phyloP scores from a whole-genome alignment of 2,329 filamentous ascomycete species.

The Diaporthe sp. region DNA sequence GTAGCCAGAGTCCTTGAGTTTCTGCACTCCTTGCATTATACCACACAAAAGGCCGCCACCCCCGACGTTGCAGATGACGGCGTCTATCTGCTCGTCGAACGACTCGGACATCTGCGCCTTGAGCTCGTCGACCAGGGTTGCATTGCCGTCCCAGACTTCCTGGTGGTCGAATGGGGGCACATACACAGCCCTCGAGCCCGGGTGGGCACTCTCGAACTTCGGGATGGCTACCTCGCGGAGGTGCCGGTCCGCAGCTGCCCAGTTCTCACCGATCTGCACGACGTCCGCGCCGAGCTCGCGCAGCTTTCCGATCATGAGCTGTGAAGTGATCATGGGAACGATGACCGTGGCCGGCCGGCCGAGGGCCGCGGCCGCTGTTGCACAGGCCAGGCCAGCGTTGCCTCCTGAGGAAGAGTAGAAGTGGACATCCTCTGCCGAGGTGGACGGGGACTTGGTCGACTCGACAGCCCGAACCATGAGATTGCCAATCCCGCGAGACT shows the following conservation, averaged over 20 bases:
- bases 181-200: conserved; percentile 61
- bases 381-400: conserved; percentile 83
- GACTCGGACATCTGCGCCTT: conserved; percentile 44
- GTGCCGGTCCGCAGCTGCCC: conserved; percentile 75
- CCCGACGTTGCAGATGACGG: conserved; percentile 75
- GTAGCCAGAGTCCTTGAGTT: conserved; percentile 40
- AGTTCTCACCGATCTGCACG: conserved; percentile 72
- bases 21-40: conserved; percentile 70
- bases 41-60: conserved; percentile 79
- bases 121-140: conserved; percentile 63
- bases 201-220: conserved; percentile 54
- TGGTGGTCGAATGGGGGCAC: conserved; percentile 75
- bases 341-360: conserved; percentile 75
- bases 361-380: conserved; percentile 74
- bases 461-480: conserved; percentile 66
- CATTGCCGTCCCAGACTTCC: conserved; percentile 74
- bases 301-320: conserved; percentile 76
- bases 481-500: conserved; percentile 80
- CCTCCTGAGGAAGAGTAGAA: conserved; percentile 82
- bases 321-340: conserved; percentile 72
- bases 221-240: conserved; percentile 55
- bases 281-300: conserved; percentile 73
- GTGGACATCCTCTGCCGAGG: conserved; percentile 57
- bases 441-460: conserved; percentile 37
- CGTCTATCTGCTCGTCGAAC: conserved; percentile 58